Conservation (phyloP, 805 yeast genomes). For the Teunomyces cretensis region DNA sequence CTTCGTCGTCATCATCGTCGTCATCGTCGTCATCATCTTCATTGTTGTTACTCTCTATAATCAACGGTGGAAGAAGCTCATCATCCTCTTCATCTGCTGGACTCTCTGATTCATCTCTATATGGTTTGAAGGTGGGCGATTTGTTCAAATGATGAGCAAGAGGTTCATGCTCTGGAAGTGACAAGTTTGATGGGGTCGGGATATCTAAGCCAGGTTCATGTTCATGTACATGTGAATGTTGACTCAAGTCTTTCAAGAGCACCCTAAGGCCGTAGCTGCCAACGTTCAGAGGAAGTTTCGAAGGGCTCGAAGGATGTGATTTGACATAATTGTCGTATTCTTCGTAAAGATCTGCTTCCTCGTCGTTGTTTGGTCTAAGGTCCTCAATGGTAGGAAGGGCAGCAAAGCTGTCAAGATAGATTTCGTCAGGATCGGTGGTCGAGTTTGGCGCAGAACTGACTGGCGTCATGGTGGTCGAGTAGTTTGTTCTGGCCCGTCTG, state of each 20-base stretch:
- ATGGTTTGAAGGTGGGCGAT: slow-evolving; percentile 3
- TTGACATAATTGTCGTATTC: slow-evolving; percentile 9
- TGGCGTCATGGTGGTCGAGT: slow-evolving; percentile 4
- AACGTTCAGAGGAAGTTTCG: slow-evolving; percentile 4
- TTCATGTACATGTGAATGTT: slow-evolving; percentile 19
- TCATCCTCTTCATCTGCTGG: neutral
- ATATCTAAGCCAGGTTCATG: slow-evolving; percentile 1
- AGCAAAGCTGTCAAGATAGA: slow-evolving; percentile 19
- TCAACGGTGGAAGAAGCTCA: neutral
- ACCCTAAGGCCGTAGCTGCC: slow-evolving; percentile 36
- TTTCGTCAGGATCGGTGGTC: slow-evolving; percentile 12
- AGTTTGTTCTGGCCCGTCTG: slow-evolving; percentile 22
- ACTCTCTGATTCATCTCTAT: neutral
- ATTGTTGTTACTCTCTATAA: neutral
- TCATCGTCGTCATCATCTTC: neutral
- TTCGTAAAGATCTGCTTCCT: slow-evolving; percentile 1
- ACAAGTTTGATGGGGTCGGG: neutral
- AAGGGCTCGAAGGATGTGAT: neutral
- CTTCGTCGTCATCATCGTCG: slow-evolving; percentile 4
- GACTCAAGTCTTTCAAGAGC: slow-evolving; percentile 31
- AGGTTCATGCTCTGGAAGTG: slow-evolving; percentile 1
- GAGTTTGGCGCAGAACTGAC: neutral
- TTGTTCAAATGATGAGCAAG: slow-evolving; percentile 1
- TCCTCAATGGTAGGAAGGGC: slow-evolving; percentile 30
- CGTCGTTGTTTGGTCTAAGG: slow-evolving; percentile 6